These are phyloP conservation scores for Corynespora cassiicola DNA, from an alignment of 2,329 filamentous ascomycete genomes.

Conservation along the genomic window DNA sequence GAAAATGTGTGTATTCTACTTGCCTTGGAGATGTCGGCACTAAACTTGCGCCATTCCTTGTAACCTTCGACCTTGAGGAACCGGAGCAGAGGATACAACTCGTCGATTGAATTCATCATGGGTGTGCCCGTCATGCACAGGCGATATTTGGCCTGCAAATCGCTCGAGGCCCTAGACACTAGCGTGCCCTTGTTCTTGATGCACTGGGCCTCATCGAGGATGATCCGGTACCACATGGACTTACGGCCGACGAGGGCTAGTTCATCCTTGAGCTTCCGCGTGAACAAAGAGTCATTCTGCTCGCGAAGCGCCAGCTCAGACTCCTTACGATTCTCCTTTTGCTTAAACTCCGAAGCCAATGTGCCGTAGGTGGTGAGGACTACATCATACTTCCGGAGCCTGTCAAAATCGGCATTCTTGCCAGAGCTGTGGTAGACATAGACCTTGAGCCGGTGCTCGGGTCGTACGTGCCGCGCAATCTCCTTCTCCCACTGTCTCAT, in stretches of 20 bases:
- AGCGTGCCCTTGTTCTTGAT: constrained; percentile 78
- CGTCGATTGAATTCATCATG: constrained; percentile 79
- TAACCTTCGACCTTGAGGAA: constrained; percentile 83
- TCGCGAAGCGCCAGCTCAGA: constrained; percentile 50
- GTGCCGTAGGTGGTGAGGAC: constrained; percentile 83
- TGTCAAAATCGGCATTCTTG: constrained; percentile 62
- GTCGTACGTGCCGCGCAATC: constrained; percentile 72
- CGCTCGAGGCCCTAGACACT: constrained; percentile 64
- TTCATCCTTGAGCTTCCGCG: constrained; percentile 26
- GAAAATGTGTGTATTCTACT: constrained; percentile 3
- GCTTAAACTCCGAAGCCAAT: constrained; percentile 70
- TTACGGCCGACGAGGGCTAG: constrained; percentile 63
- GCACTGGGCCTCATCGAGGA: constrained; percentile 80
- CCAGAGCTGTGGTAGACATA: constrained; percentile 70
- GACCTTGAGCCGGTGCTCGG: constrained; percentile 65
- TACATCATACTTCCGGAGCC: constrained; percentile 72
- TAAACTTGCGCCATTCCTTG: constrained; percentile 68
- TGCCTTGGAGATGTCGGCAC: constrained; percentile 58
- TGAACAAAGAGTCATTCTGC: constrained; percentile 38
- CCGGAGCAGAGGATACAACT: constrained; percentile 77
- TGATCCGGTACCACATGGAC: constrained; percentile 66
- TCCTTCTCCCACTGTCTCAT: constrained; percentile 87
- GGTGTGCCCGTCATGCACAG: constrained; percentile 83
- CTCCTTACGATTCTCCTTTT: constrained; percentile 59
- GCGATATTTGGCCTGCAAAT: constrained; percentile 66